Base-by-base conservation (phyloP, 2,329 filamentous ascomycete species). In the Xylariales sp. region DNA sequence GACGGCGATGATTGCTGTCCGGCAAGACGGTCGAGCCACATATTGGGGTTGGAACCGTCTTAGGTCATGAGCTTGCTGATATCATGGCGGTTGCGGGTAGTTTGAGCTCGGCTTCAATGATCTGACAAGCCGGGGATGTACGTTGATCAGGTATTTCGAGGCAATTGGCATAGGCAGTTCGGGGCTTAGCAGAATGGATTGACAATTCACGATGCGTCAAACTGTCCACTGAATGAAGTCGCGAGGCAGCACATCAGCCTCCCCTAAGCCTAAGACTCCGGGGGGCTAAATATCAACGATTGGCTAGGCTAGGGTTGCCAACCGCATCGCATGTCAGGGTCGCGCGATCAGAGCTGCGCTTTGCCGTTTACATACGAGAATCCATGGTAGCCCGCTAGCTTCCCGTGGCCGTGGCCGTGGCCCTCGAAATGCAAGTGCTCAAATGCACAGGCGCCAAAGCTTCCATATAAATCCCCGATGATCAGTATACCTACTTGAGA, bases 1-100 rank as follows among this genome's bases (percentile, higher is more conserved):
- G 57, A 51, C n/a, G 80, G 77, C 44, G 80, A 79, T 48, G 77
- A 80, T 43, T 82, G 76, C 63, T 85, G 82, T 54, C 76, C 81
- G 50, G 85, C 83, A 51, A 95, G 80, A 61, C 89, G 84, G 69
- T 95, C 89, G 59, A 94, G 80, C 89, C 89, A 95, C 88, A 95
- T 95, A 55, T 55, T 65, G 55, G 46, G 43, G 42, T 49, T 45
- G 46, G 45, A 47, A 50, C 8, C 8, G 14, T 12, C n/a, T 14
- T 8, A 16, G 28, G 29, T 40, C 29, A 40, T 10, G 28, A 25
- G 18, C 20, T 33, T 32, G 18, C 25, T 24, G 15, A 8, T 33
- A 32, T 10, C 38, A 40, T 40, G 38, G 15, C 27, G 11, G 21
- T 15, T 38, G 29, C 8, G 15, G 15, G 15, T 9, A 7, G 15